A percentile compares a stretch with the other conserved stretches of the same genome.
phyloP scores from a whole-genome alignment of 208 protist species.

The Acanthamoeba comandoni region DNA sequence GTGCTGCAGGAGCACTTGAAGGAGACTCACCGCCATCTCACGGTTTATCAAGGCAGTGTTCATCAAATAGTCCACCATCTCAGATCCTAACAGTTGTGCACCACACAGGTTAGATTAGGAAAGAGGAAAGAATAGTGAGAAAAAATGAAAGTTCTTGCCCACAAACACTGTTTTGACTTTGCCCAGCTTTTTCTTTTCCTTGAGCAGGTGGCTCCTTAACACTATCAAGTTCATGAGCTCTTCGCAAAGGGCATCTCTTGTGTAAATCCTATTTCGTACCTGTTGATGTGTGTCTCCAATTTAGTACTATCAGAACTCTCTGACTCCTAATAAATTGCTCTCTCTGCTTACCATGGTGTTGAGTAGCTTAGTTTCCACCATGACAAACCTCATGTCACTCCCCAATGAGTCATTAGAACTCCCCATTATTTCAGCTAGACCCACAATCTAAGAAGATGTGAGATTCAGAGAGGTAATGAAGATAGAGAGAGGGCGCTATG shows the following conservation, averaged over 20 bases:
- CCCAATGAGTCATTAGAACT: too few relatives aligned
- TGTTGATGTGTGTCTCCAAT: background rate
- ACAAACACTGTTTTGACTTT: background rate
- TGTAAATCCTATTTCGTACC: constrained; percentile 9
- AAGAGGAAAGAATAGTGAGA: constrained; percentile 1
- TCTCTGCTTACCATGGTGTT: too few relatives aligned
- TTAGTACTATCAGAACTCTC: background rate
- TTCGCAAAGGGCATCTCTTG: background rate
- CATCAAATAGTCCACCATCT: too few relatives aligned
- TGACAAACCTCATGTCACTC: background rate
- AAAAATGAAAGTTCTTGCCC: background rate
- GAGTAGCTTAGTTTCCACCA: too few relatives aligned
- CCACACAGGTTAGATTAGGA: background rate
- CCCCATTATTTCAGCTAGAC: too few relatives aligned
- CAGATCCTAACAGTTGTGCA: background rate
- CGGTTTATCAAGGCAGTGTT: too few relatives aligned
- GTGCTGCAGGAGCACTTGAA: too few relatives aligned
- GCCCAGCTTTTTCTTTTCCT: background rate
- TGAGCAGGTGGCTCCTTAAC: background rate
- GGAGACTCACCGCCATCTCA: too few relatives aligned
- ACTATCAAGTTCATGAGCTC: background rate
- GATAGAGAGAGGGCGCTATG: too few relatives aligned
- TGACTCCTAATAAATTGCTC: constrained; percentile 5
- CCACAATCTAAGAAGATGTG: too few relatives aligned
- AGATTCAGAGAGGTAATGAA: too few relatives aligned